These are phyloP conservation scores for Kwoniella pini DNA, from an alignment of 768 basidiomycete genomes.

Conservation along the genomic window DNA sequence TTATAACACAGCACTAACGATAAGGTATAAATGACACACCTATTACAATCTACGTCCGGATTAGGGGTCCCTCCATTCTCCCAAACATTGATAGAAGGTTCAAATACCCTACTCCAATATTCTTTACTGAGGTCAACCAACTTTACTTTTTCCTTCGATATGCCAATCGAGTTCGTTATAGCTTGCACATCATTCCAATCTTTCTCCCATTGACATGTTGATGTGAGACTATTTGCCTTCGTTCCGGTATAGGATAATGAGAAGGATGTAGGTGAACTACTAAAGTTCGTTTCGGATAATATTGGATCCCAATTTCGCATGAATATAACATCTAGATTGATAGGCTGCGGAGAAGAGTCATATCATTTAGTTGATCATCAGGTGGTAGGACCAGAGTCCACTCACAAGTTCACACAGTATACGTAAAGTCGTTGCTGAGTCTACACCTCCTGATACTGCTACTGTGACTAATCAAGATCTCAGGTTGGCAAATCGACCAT, in stretches of 20 bases:
- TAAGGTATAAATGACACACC: constrained; percentile 11
- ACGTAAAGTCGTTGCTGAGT: constrained; percentile 84
- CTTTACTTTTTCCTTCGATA: constrained; percentile 17
- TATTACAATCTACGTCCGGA: constrained; percentile 91
- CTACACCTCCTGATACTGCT: constrained; percentile 94
- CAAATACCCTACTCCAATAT: constrained; percentile 90
- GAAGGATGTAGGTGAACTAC: background rate
- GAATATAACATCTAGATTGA: constrained; percentile 80
- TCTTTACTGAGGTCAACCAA: constrained; percentile 76
- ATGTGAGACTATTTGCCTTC: constrained; percentile 60
- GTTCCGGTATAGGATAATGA: constrained; percentile 60
- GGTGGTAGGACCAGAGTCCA: no score
- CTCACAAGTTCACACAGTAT: constrained; percentile 69
- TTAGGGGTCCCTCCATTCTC: constrained; percentile 80
- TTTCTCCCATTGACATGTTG: constrained; percentile 86
- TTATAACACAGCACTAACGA: no score
- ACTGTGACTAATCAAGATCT: constrained; percentile 74
- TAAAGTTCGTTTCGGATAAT: constrained; percentile 33
- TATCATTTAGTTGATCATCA: no score
- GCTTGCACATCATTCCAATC: constrained; percentile 88
- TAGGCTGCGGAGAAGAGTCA: no score
- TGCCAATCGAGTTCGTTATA: constrained; percentile 68
- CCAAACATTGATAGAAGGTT: constrained; percentile 78
- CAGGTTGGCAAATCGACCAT: no score
- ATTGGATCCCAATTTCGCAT: constrained; percentile 83